These are phyloP conservation scores for Spergularia marina DNA, from an alignment of 148 eudicot species.

Conservation along the genomic window DNA sequence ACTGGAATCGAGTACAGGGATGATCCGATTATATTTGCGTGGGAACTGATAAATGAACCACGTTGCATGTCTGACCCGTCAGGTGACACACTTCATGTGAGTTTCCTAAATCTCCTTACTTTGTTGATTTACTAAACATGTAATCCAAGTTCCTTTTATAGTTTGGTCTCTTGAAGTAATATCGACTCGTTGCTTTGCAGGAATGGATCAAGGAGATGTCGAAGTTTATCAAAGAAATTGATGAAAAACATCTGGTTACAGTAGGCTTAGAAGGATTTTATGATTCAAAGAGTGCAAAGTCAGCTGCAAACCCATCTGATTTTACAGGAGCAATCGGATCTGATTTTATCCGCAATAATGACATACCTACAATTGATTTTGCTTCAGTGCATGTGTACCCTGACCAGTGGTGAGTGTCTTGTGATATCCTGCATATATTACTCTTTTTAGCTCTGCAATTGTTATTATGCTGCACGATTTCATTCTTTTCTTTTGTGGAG, in stretches of 20 bases:
- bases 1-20: slow-evolving; percentile 87
- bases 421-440: background rate
- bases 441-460: background rate
- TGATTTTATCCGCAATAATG: slow-evolving; percentile 79
- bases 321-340: slow-evolving; percentile 77
- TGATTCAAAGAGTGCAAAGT: slow-evolving; percentile 63
- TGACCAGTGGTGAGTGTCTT: slow-evolving; percentile 74
- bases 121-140: background rate
- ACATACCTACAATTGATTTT: slow-evolving; percentile 76
- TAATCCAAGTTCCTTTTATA: background rate
- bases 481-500: background rate
- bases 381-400: slow-evolving; percentile 93
- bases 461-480: background rate
- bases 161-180: background rate
- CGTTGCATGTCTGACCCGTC: slow-evolving; percentile 90
- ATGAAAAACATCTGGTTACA: slow-evolving; percentile 79
- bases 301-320: slow-evolving; percentile 60
- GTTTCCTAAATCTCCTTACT: slow-evolving; percentile 22
- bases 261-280: slow-evolving; percentile 94
- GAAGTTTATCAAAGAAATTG: slow-evolving; percentile 66
- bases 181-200: slow-evolving; percentile 42
- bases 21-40: slow-evolving; percentile 87
- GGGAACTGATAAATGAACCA: slow-evolving; percentile 98
- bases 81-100: slow-evolving; percentile 88
- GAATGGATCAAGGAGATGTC: slow-evolving; percentile 99